phyloP scores from a whole-genome alignment of 805 yeast species.

The Cyberlindnera sargentensis region DNA sequence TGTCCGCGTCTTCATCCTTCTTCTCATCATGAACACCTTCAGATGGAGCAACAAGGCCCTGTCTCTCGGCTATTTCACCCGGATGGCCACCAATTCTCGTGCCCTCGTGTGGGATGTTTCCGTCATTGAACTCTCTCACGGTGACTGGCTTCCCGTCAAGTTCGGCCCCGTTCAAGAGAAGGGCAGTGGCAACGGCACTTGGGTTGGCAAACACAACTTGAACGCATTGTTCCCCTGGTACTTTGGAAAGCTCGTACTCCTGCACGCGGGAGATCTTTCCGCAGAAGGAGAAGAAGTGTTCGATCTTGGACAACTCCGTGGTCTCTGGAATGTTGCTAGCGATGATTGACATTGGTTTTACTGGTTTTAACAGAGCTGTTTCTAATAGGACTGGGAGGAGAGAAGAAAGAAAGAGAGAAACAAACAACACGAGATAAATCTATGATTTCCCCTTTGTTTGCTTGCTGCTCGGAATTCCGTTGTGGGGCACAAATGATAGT shows the following conservation, averaged over 20 bases:
- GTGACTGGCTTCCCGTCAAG: slow-evolving; percentile 50
- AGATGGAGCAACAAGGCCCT: slow-evolving; percentile 6
- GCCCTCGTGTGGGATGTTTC: slow-evolving; percentile 19
- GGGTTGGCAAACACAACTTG: slow-evolving; percentile 48
- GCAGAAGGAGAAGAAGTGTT: slow-evolving; percentile 69
- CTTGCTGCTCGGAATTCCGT: no score
- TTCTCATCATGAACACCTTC: slow-evolving; percentile 2
- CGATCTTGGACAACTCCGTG: slow-evolving; percentile 43
- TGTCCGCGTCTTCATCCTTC: slow-evolving; percentile 29
- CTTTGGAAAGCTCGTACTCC: slow-evolving; percentile 7
- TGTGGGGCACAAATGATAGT: no score
- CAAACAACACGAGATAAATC: no score
- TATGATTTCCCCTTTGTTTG: no score
- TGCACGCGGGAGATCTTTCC: slow-evolving; percentile 40
- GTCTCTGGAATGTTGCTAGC: slow-evolving; percentile 50
- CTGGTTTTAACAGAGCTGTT: no score
- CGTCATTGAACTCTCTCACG: slow-evolving; percentile 29
- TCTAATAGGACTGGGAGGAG: no score
- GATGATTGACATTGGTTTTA: slow-evolving; percentile 24
- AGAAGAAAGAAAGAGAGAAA: no score
- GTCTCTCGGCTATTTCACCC: slow-evolving; percentile 5
- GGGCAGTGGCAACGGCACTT: slow-evolving; percentile 64
- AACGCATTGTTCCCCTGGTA: slow-evolving; percentile 14
- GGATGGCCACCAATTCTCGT: slow-evolving; percentile 6
- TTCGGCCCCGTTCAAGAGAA: slow-evolving; percentile 67